Evolutionary conservation across 2,329 filamentous ascomycete genomes (phyloP).

Genomic region (Neonectria ditissima): DNA sequence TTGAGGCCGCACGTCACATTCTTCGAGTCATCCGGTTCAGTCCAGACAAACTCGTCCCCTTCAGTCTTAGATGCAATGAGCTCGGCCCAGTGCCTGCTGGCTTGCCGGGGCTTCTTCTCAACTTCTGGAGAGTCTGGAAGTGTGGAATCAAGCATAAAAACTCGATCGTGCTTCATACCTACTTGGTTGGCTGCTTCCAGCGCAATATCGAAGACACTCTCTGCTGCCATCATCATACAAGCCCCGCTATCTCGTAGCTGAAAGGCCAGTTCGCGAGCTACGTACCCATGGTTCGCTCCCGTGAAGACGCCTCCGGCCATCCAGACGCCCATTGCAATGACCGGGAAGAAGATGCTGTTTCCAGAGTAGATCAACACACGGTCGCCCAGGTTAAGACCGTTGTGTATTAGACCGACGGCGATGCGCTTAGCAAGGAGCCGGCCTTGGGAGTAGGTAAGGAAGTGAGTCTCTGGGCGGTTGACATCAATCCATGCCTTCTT

Average conservation of each 20-base stretch:
- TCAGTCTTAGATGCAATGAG: slow-evolving; percentile 65
- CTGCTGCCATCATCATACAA: slow-evolving; percentile 73
- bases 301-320: slow-evolving; percentile 85
- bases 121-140: slow-evolving; percentile 56
- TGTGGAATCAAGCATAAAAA: slow-evolving; percentile 75
- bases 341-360: slow-evolving; percentile 79
- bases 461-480: slow-evolving; percentile 73
- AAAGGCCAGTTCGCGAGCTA: slow-evolving; percentile 77
- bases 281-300: slow-evolving; percentile 77
- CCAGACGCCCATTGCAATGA: slow-evolving; percentile 76
- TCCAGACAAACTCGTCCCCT: slow-evolving; percentile 73
- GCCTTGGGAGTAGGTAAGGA: slow-evolving; percentile 72
- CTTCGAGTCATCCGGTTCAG: slow-evolving; percentile 63
- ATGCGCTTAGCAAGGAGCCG: slow-evolving; percentile 79
- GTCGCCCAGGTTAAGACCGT: slow-evolving; percentile 75
- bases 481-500: slow-evolving; percentile 71
- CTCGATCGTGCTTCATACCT: slow-evolving; percentile 63
- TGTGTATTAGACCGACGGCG: slow-evolving; percentile 73
- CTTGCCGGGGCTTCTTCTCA: slow-evolving; percentile 27
- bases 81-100: slow-evolving; percentile 70
- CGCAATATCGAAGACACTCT: slow-evolving; percentile 69
- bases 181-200: slow-evolving; percentile 72
- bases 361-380: slow-evolving; percentile 79
- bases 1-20: slow-evolving; percentile 76
- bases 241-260: slow-evolving; percentile 80